Base-by-base conservation (phyloP, 257 asterid genomes). In the Salvia splendens region DNA sequence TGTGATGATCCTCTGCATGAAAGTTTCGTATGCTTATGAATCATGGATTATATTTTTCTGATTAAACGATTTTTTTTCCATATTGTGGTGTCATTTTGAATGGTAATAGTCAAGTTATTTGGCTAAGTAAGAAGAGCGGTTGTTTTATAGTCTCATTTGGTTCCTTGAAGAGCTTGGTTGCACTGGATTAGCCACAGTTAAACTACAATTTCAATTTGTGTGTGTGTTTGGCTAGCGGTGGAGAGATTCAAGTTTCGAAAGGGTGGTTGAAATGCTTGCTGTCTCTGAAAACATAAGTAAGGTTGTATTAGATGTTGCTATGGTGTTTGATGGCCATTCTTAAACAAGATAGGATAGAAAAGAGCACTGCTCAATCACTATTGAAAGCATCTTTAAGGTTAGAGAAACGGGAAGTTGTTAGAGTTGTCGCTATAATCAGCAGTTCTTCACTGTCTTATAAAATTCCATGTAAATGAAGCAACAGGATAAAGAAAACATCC, bases 361-460 rank as follows among this genome's bases (percentile, higher is more conserved):
- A 30, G 38, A 68, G 65, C 46, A 12, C 24, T n/a, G 20, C 17
- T 50, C 20, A 5, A 36, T 49, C 40, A 15, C 38, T 32, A 17
- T 32, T 58, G 33, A 41, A 35, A 40, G 8, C 47, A 17, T 46
- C 7, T 12, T 12, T 4, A 12, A 12, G 17, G 5, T 46, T 46
- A 46, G 5, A 28, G 3, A 24, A 43, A 68, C 5, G 50, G 53
- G 33, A 38, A 30, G 33, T 61, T 69, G 45, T 75, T 67, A 49
- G 50, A 47, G 48, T 62, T 65, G 50, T 70, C 67, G 58, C 32
- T 17, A 43, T 40, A 49, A 50, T 70, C 20, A 33, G 15, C 61
- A 6, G 58, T 65, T 47, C 33, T 12, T 69, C 17, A 12, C 61
- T 59, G 56, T 59, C 68, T 49, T 47, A 47, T 69, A 47, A 51